Percentiles rank a stretch among this genome's conserved stretches.
phyloP scores from a whole-genome alignment of 2,329 filamentous ascomycete genomes.

The Byssochlamys sp. region DNA sequence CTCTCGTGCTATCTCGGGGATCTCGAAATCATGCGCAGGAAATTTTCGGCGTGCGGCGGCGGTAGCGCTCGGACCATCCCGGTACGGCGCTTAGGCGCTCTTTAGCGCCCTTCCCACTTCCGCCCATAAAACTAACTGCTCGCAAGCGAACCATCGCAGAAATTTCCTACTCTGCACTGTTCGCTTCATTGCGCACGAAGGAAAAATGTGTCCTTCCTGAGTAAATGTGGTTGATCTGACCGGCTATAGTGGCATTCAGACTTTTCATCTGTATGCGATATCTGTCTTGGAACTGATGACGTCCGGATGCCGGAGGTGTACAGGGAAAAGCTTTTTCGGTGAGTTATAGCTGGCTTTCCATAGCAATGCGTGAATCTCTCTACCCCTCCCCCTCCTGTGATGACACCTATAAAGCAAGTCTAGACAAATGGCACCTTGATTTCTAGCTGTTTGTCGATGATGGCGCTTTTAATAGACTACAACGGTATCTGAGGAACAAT shows the following conservation, averaged over 20 bases:
- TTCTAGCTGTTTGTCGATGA: constrained; percentile 44
- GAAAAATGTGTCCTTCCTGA: not conserved
- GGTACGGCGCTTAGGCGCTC: not conserved
- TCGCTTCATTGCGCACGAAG: not conserved
- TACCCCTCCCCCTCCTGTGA: constrained; percentile 29
- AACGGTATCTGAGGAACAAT: constrained; percentile 83
- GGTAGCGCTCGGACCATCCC: not conserved
- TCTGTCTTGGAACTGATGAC: not conserved
- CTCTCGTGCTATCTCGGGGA: not conserved
- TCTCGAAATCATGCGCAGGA: not conserved
- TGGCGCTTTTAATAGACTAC: constrained; percentile 69
- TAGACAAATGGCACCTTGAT: constrained; percentile 42
- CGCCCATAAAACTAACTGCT: not conserved
- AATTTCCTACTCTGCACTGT: not conserved
- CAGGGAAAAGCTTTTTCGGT: constrained; percentile 6
- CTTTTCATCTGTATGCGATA: not conserved
- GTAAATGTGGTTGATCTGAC: not conserved
- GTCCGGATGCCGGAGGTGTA: not conserved
- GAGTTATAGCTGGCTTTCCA: constrained; percentile 8
- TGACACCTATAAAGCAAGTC: constrained; percentile 35
- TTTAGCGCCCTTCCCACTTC: not conserved
- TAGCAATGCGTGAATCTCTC: constrained; percentile 6
- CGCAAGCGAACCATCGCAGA: not conserved
- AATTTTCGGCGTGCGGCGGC: not conserved
- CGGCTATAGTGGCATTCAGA: not conserved